Conservation (phyloP, 768 basidiomycete species). For the Tulasnella sp. region DNA sequence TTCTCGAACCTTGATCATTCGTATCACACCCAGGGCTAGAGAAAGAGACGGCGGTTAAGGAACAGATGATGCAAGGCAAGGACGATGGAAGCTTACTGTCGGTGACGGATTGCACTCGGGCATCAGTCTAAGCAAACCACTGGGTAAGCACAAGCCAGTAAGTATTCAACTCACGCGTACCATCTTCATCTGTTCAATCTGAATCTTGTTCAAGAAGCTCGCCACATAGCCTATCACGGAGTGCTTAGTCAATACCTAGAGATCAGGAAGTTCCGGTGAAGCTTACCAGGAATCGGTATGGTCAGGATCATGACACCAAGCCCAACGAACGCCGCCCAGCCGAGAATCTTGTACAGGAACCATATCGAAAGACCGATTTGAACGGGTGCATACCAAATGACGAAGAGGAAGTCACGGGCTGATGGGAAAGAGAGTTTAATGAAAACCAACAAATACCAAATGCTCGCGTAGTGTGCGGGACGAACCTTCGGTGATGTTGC, state of each 20-base stretch:
- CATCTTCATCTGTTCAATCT: slow-evolving; percentile 40
- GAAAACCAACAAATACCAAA: neutral
- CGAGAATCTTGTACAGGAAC: slow-evolving; percentile 37
- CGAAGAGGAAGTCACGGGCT: slow-evolving; percentile 27
- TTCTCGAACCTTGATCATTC: slow-evolving; percentile 56
- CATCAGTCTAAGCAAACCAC: slow-evolving; percentile 34
- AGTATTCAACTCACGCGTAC: too few relatives aligned
- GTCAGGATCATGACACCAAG: slow-evolving; percentile 40
- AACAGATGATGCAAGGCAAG: neutral
- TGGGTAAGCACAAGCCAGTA: neutral
- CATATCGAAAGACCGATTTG: slow-evolving; percentile 31
- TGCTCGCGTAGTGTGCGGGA: too few relatives aligned
- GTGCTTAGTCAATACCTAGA: neutral
- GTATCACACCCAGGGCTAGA: slow-evolving; percentile 42
- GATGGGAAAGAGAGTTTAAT: neutral
- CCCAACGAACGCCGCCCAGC: slow-evolving; percentile 52
- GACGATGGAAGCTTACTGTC: slow-evolving; percentile 36
- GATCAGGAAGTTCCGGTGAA: too few relatives aligned
- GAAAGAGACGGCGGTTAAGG: neutral
- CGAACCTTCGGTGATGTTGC: slow-evolving; percentile 27
- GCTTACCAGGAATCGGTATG: slow-evolving; percentile 43
- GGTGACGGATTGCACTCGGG: slow-evolving; percentile 47
- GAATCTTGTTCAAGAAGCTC: slow-evolving; percentile 36
- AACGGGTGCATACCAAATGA: slow-evolving; percentile 30
- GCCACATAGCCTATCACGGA: slow-evolving; percentile 27